Evolutionary conservation across 108 stramenopile genomes (phyloP).

Genomic region (Bacterosira constricta): DNA sequence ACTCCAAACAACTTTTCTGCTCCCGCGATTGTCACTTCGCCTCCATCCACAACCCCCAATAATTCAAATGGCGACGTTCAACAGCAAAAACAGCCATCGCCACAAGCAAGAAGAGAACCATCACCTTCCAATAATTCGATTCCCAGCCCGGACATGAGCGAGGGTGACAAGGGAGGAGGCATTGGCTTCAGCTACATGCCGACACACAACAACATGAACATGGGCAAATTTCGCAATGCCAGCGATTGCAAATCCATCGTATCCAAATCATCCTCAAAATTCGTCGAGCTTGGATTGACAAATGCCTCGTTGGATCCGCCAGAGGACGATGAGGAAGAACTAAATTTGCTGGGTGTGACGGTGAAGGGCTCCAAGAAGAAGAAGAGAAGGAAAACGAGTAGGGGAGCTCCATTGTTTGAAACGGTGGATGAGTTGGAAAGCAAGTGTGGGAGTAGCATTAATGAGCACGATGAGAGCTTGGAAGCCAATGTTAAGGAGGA

Average conservation of each 20-base stretch:
- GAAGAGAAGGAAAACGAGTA: conserved; percentile 22
- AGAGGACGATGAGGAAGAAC: conserved; percentile 16
- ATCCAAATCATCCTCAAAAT: conserved; percentile 34
- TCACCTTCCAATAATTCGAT: conserved; percentile 1
- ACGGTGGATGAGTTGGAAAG: conserved; percentile 28
- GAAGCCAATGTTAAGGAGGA: neutral
- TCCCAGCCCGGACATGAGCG: conserved; percentile 41
- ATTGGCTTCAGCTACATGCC: conserved; percentile 9
- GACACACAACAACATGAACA: too few relatives aligned
- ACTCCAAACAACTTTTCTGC: neutral
- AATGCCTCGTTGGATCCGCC: neutral
- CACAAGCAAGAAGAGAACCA: conserved; percentile 3
- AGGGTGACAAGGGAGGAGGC: conserved; percentile 45
- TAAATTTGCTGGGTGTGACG: conserved; percentile 26
- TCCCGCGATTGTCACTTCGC: neutral
- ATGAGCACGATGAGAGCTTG: conserved; percentile 9
- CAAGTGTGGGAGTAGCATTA: neutral
- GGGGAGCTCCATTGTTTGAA: conserved; percentile 6
- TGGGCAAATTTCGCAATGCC: neutral
- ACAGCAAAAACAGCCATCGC: neutral
- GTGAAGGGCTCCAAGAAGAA: conserved; percentile 36
- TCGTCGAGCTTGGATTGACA: conserved; percentile 33
- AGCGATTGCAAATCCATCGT: conserved; percentile 26
- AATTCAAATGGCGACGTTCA: neutral
- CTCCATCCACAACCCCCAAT: neutral